phyloP scores from a whole-genome alignment of 2,329 filamentous ascomycete genomes.

The Trichoderma sp. region DNA sequence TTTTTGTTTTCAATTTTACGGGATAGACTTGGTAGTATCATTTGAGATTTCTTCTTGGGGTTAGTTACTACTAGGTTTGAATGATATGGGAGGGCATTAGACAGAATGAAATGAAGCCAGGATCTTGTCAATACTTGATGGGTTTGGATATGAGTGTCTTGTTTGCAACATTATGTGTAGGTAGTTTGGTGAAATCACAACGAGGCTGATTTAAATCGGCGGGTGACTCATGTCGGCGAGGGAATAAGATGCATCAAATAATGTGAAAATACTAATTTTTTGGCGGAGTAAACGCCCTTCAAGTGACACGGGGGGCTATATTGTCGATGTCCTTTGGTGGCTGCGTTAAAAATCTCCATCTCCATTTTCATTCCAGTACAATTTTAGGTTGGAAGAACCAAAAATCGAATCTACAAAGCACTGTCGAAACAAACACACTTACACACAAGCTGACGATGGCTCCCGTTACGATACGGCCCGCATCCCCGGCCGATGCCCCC shows the following conservation, averaged over 20 bases:
- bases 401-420: not conserved
- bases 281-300: not conserved
- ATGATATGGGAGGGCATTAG: not conserved
- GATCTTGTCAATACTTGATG: slow-evolving; percentile 6
- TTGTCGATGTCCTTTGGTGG: not conserved
- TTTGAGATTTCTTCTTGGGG: slow-evolving; percentile 22
- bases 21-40: slow-evolving; percentile 35
- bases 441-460: not conserved
- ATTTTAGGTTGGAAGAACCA: not conserved
- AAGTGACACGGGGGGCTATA: not conserved
- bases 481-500: slow-evolving; percentile 17
- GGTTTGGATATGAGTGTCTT: not conserved
- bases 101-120: slow-evolving; percentile 20
- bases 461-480: slow-evolving; percentile 17
- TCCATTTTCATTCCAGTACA: not conserved
- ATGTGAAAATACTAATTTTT: not conserved
- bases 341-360: not conserved
- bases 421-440: not conserved
- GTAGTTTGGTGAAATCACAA: not conserved
- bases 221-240: not conserved
- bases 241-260: not conserved
- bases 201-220: not conserved
- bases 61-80: slow-evolving; percentile 12
- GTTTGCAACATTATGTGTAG: not conserved
- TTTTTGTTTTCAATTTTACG: slow-evolving; percentile 24